Evolutionary conservation across 2,329 filamentous ascomycete species (phyloP).

Genomic region (Pleoardoris graminearum): DNA sequence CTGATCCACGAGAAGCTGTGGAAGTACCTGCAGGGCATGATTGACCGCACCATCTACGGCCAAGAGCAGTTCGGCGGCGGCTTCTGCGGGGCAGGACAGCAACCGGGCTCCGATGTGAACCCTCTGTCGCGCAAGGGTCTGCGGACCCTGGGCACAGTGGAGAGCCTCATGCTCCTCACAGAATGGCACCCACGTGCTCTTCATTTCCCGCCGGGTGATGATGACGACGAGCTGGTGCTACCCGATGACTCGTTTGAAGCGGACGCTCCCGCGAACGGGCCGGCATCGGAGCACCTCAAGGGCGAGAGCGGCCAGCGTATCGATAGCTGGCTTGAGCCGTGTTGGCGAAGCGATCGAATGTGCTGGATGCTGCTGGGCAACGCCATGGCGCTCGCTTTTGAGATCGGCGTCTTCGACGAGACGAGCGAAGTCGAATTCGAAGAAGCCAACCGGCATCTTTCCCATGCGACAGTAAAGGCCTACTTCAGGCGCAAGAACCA

Average conservation of each 20-base stretch:
- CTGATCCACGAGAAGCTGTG: conserved; percentile 95
- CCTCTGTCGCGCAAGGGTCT: conserved; percentile 66
- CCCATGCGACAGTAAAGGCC: conserved; percentile 65
- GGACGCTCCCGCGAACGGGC: conserved; percentile 55
- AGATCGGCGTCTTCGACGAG: conserved; percentile 93
- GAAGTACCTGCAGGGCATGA: conserved; percentile 93
- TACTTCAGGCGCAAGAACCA: conserved; percentile 78
- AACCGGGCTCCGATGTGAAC: conserved; percentile 69
- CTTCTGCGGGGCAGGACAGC: conserved; percentile 73
- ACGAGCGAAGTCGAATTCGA: conserved; percentile 70
- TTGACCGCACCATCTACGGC: conserved; percentile 91
- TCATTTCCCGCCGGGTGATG: conserved; percentile 80
- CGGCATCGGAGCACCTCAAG: conserved; percentile 47
- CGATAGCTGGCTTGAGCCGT: conserved; percentile 94
- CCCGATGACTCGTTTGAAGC: conserved; percentile 72
- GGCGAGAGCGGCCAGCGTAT: conserved; percentile 82
- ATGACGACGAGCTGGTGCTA: conserved; percentile 65
- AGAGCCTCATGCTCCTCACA: conserved; percentile 89
- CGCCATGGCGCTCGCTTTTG: conserved; percentile 85
- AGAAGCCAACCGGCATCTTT: conserved; percentile 44
- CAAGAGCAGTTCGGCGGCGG: conserved; percentile 94
- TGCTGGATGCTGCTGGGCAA: conserved; percentile 97
- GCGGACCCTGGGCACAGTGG: conserved; percentile 88
- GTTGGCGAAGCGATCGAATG: conserved; percentile 89
- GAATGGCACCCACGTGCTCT: conserved; percentile 96